Conservation (phyloP, 441 rosid species). For the Pelargonium cotyledonis region DNA sequence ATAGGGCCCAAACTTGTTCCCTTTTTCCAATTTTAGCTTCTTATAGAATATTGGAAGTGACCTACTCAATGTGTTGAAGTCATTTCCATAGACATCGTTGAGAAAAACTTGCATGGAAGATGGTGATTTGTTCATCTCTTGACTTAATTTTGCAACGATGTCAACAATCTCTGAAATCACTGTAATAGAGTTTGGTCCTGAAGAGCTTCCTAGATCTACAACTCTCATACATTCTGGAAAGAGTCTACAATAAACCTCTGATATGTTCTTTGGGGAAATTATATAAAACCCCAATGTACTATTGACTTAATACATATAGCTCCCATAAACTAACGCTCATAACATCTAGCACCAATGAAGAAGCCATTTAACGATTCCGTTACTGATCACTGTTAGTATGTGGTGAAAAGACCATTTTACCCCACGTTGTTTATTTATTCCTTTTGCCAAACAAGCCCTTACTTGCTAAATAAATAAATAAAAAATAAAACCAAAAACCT, state of each 20-base stretch:
- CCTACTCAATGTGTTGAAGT: constrained; percentile 9
- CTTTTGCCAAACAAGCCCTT: too few relatives aligned
- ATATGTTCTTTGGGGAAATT: too few relatives aligned
- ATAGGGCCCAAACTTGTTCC: constrained; percentile 5
- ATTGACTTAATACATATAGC: too few relatives aligned
- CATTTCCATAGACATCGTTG: constrained; percentile 25
- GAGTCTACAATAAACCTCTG: constrained; percentile 4
- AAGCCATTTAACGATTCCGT: too few relatives aligned
- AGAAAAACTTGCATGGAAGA: constrained; percentile 12
- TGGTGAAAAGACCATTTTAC: too few relatives aligned
- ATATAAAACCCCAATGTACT: too few relatives aligned
- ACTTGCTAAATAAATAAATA: too few relatives aligned
- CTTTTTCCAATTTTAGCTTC: neutral
- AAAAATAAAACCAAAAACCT: too few relatives aligned
- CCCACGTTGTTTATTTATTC: too few relatives aligned
- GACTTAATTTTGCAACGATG: neutral
- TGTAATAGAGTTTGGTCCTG: constrained; percentile 22
- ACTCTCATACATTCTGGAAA: constrained; percentile 18
- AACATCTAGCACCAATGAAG: too few relatives aligned
- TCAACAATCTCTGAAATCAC: constrained; percentile 15
- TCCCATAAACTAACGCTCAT: too few relatives aligned
- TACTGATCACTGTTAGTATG: too few relatives aligned
- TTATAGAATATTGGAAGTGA: neutral
- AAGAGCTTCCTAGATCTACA: constrained; percentile 25
- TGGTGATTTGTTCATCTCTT: neutral